Evolutionary conservation across 805 yeast species (phyloP).

Genomic region (Kuraishia ogatae): DNA sequence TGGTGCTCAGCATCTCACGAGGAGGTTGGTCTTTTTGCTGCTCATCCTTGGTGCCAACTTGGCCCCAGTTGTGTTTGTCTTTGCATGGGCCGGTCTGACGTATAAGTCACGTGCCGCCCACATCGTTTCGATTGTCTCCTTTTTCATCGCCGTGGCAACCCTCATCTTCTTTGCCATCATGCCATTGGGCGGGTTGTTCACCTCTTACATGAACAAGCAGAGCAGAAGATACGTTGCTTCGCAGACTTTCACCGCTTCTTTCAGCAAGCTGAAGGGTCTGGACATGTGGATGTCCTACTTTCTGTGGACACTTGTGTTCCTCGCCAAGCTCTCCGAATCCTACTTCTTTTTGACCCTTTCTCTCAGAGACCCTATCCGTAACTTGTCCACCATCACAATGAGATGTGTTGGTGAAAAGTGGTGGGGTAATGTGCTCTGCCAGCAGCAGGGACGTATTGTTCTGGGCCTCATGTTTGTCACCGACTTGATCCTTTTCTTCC

Average conservation of each 20-base stretch:
- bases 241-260: slow-evolving; percentile 92
- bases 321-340: slow-evolving; percentile 85
- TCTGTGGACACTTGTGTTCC: slow-evolving; percentile 83
- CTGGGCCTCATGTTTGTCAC: slow-evolving; percentile 90
- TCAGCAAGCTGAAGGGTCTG: slow-evolving; percentile 69
- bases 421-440: slow-evolving; percentile 71
- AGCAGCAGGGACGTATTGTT: slow-evolving; percentile 80
- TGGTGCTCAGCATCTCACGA: slow-evolving; percentile 93
- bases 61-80: slow-evolving; percentile 81
- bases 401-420: slow-evolving; percentile 95
- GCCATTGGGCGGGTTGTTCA: slow-evolving; percentile 96
- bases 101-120: slow-evolving; percentile 64
- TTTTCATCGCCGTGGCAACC: slow-evolving; percentile 82
- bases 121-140: slow-evolving; percentile 76
- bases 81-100: slow-evolving; percentile 67
- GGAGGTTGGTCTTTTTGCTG: slow-evolving; percentile 74
- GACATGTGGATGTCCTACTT: slow-evolving; percentile 96
- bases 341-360: slow-evolving; percentile 87
- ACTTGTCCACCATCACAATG: slow-evolving; percentile 75
- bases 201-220: slow-evolving; percentile 80
- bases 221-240: slow-evolving; percentile 87
- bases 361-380: slow-evolving; percentile 90
- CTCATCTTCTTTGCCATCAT: slow-evolving; percentile 79
- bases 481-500: slow-evolving; percentile 90
- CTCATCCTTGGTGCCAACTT: slow-evolving; percentile 62